Conservation (phyloP, 1,284 basidiomycete genomes). For the Ceratobasidium sp. region DNA sequence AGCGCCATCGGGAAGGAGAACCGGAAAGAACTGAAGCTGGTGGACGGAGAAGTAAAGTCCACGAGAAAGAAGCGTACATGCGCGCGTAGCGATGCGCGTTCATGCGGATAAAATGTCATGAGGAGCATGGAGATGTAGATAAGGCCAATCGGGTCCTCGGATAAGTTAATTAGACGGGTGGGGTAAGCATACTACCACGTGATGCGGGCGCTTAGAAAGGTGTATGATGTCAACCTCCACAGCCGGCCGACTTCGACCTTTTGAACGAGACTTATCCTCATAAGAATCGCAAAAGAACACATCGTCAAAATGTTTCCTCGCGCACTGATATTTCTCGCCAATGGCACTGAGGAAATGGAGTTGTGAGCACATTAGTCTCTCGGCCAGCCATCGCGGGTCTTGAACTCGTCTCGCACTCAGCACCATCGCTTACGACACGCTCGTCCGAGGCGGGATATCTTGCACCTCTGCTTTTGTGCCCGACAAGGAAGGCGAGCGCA, state of each 20-base stretch:
- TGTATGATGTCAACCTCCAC: constrained; percentile 28
- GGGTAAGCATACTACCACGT: constrained; percentile 6
- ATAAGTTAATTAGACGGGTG: constrained; percentile 23
- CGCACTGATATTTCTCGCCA: constrained; percentile 82
- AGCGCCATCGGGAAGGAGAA: constrained; percentile 38
- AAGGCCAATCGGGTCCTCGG: constrained; percentile 17
- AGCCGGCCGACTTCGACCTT: neutral
- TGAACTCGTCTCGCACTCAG: constrained; percentile 58
- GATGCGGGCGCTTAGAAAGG: neutral
- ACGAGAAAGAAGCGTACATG: constrained; percentile 8
- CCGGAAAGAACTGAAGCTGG: neutral
- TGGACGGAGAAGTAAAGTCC: neutral
- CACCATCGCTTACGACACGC: constrained; percentile 83
- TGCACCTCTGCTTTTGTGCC: constrained; percentile 76
- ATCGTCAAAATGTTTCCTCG: constrained; percentile 62
- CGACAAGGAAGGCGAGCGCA: constrained; percentile 54
- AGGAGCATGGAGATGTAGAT: constrained; percentile 23
- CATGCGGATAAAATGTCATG: constrained; percentile 33
- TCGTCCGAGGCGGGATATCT: constrained; percentile 78
- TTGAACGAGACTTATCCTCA: neutral
- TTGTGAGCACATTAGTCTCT: constrained; percentile 67
- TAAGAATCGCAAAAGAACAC: too few species aligned
- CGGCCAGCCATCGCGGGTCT: neutral
- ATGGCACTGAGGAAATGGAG: constrained; percentile 93
- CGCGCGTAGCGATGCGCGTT: constrained; percentile 21